These are phyloP conservation scores for Tilletia indica DNA, from an alignment of 1,284 basidiomycete species.

Conservation along the genomic window DNA sequence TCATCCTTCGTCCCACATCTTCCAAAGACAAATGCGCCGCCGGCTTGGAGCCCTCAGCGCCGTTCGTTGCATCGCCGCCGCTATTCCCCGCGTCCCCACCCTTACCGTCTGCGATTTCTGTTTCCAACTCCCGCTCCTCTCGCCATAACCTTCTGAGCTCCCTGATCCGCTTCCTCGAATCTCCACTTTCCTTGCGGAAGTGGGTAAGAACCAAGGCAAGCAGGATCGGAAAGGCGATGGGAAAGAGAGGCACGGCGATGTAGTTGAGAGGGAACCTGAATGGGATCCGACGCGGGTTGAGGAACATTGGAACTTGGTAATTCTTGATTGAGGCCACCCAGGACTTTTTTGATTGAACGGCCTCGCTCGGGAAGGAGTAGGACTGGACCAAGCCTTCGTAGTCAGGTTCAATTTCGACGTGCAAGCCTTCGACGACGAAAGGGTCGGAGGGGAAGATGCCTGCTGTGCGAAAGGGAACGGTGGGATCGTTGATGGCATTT, in stretches of 20 bases:
- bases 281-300: conserved; percentile 38
- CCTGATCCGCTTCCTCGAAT: conserved; percentile 12
- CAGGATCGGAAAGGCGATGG: conserved; percentile 37
- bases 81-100: background rate
- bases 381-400: conserved; percentile 24
- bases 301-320: conserved; percentile 34
- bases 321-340: conserved; percentile 13
- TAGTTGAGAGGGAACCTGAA: conserved; percentile 43
- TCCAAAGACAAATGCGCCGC: background rate
- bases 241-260: conserved; percentile 30
- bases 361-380: conserved; percentile 4
- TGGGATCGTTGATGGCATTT: conserved; percentile 63
- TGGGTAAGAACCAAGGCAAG: conserved; percentile 29
- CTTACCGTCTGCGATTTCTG: background rate
- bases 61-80: background rate
- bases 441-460: conserved; percentile 35
- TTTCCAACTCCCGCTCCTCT: conserved; percentile 4
- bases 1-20: conserved; percentile 6
- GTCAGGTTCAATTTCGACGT: conserved; percentile 23
- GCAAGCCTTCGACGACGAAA: conserved; percentile 22
- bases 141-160: conserved; percentile 8
- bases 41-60: background rate
- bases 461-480: conserved; percentile 46
- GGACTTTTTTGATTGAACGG: background rate
- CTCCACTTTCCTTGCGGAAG: conserved; percentile 14